These are phyloP conservation scores for Solanum stenotomum DNA, from an alignment of 257 asterid species.

Conservation along the genomic window DNA sequence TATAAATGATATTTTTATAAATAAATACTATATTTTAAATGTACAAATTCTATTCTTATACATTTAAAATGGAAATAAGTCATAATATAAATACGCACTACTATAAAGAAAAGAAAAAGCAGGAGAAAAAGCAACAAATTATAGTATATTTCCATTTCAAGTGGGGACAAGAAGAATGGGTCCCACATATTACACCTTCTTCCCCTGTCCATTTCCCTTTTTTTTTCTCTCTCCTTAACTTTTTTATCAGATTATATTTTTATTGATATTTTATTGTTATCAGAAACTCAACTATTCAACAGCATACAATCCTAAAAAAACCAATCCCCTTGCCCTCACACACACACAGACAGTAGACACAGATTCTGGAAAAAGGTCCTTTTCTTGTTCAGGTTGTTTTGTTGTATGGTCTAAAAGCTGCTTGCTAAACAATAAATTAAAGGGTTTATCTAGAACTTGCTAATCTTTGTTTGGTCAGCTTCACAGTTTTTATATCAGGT, in stretches of 20 bases:
- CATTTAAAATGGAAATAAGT: too few species aligned
- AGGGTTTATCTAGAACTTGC: neutral
- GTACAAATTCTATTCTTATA: too few species aligned
- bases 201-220: neutral
- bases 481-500: conserved; percentile 3
- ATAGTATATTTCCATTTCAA: neutral
- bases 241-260: neutral
- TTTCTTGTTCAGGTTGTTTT: neutral
- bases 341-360: neutral
- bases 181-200: neutral
- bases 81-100: too few species aligned
- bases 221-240: neutral
- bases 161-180: neutral
- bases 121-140: neutral
- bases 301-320: conserved; percentile 1
- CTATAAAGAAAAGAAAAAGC: too few species aligned
- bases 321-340: neutral
- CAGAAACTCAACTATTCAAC: conserved; percentile 6
- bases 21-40: too few species aligned
- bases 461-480: neutral
- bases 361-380: neutral
- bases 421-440: neutral
- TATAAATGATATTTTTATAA: too few species aligned
- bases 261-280: neutral
- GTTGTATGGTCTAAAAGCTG: neutral